Base-by-base conservation (phyloP, 805 yeast genomes). In the Saccharomyces mikatae region DNA sequence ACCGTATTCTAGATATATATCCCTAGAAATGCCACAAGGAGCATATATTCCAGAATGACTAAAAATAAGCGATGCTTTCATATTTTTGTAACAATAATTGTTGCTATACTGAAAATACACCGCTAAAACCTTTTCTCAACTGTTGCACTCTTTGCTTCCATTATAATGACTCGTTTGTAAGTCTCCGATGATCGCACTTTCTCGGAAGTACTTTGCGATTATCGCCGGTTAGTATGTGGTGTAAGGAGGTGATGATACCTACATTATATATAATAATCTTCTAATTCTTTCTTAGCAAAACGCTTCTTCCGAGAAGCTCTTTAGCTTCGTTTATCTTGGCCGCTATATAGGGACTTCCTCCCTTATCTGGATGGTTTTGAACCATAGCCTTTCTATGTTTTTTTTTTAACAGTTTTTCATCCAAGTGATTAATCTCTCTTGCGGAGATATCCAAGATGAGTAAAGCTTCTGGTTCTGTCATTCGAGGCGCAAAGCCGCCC, bases 241-340 rank as follows among this genome's bases (percentile, higher is more conserved):
- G 22, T 47, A 29, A 31, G 28, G 47, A 30, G 14, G 14, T 8
- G 36, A 22, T 10, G 22, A 22, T 28, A n/a, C 11, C 31, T 36
- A 30, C 10, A 41, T 13, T 4, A 41, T 14, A 29, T 41, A 49
- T 13, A 6, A n/a, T 1, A 9, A 22, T 44, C 21, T 17, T 9
- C 30, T 48, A 59, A 17, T 51, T 51, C 51, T 56, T 58, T 46
- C 57, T 57, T 28, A 66, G 24, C 50, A 67, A 54, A 11, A 61
- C 56, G 41, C 69, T 65, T 13, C 59, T 56, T 27, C 52, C 51
- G 67, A 88, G 74, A 62, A 86, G 80, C 63, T 89, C 95, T 65
- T 86, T 85, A 28, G 97, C 97, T 73, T 91, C 96, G 69, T 91
- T 91, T 57, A 91, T 86, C 75, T 91, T 91, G 55, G 91, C 84